These are phyloP conservation scores for Amanita fuliginea DNA, from an alignment of 768 basidiomycete genomes.

Conservation along the genomic window DNA sequence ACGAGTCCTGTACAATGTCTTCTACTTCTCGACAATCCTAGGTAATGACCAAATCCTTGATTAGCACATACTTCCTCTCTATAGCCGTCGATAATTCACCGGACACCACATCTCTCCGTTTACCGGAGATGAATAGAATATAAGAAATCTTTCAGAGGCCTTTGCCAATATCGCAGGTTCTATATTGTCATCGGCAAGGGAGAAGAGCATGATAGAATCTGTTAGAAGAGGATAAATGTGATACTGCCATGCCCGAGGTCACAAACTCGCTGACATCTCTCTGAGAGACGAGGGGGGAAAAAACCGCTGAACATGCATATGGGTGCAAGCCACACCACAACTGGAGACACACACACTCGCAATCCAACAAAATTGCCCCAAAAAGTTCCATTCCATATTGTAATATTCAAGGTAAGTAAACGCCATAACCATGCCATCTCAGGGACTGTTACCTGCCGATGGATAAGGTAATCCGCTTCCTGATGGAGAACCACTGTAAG, in stretches of 20 bases:
- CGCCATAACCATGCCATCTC: background rate
- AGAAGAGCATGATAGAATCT: slow-evolving; percentile 36
- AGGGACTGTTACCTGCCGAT: background rate
- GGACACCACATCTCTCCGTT: slow-evolving; percentile 63
- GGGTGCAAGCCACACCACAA: too few relatives aligned
- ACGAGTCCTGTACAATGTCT: slow-evolving; percentile 36
- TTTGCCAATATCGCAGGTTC: slow-evolving; percentile 25
- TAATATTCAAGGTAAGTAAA: background rate
- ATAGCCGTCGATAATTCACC: slow-evolving; percentile 25
- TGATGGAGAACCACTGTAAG: background rate
- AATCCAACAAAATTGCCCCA: too few relatives aligned
- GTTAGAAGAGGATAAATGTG: too few relatives aligned
- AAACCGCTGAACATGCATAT: too few relatives aligned
- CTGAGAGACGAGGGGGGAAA: too few relatives aligned
- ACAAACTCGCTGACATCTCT: too few relatives aligned
- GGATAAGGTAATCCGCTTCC: too few relatives aligned
- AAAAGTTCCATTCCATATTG: background rate
- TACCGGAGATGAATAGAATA: slow-evolving; percentile 65
- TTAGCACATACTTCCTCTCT: background rate
- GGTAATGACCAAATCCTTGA: background rate
- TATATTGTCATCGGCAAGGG: slow-evolving; percentile 22
- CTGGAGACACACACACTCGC: too few relatives aligned
- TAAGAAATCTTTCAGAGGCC: slow-evolving; percentile 39
- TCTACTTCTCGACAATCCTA: slow-evolving; percentile 64
- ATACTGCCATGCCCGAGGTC: too few relatives aligned